Percentiles rank a stretch among this genome's conserved stretches.
Evolutionary conservation across 2,329 filamentous ascomycete genomes (phyloP).

Genomic region (Cercospora citrullina): DNA sequence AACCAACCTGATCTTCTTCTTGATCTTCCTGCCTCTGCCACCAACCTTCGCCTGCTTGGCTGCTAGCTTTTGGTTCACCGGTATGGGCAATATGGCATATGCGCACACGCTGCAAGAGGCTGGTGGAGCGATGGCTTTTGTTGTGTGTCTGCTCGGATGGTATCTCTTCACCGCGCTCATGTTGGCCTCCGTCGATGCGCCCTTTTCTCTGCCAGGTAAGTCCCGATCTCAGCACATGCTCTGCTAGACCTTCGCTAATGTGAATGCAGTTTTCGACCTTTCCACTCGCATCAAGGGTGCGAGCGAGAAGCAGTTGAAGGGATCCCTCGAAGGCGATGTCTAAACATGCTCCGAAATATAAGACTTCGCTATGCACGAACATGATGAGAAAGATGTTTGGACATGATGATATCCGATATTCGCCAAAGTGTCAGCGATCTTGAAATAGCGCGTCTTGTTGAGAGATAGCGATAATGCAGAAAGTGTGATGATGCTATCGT

Average conservation of each 20-base stretch:
- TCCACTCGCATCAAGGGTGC: not conserved
- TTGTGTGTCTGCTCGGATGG: slow-evolving; percentile 51
- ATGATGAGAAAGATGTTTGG: not conserved
- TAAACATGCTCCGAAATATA: not conserved
- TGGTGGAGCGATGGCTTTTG: slow-evolving; percentile 52
- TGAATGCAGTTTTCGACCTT: not conserved
- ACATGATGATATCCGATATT: not conserved
- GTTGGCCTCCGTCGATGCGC: slow-evolving; percentile 55
- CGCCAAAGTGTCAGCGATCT: not conserved
- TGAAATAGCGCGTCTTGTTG: not conserved
- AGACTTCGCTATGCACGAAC: not conserved
- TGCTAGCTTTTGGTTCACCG: slow-evolving; percentile 56
- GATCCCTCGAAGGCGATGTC: not conserved
- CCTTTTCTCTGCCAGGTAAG: slow-evolving; percentile 48
- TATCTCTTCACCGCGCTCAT: slow-evolving; percentile 57
- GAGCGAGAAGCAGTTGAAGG: not conserved
- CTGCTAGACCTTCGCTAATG: not conserved
- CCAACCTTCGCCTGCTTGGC: slow-evolving; percentile 61
- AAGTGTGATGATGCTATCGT: not conserved
- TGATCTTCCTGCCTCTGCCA: slow-evolving; percentile 65
- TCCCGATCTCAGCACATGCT: not conserved
- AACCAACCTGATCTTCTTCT: slow-evolving; percentile 68
- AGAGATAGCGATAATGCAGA: not conserved
- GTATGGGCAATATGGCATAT: slow-evolving; percentile 31
- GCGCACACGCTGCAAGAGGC: slow-evolving; percentile 28